Evolutionary conservation across 176 grass and related monocot species (phyloP), one percentile per base, ranked within the genome.

Genomic region (Pharus latifolius): DNA sequence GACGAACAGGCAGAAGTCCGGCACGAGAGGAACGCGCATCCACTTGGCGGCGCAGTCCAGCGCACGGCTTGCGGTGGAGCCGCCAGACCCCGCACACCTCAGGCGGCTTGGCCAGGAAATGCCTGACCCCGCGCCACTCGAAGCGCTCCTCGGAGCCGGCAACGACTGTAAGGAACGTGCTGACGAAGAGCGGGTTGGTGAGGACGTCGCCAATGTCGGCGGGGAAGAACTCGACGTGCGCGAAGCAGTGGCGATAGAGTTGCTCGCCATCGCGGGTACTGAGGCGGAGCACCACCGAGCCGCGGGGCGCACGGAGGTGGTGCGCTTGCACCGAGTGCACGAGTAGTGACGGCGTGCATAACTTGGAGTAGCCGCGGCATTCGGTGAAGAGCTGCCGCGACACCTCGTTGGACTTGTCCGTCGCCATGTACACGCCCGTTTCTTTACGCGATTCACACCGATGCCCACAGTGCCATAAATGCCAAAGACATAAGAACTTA

Each of bases 251-350:
- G 22, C 73, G 51, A 54, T 99, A 99, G 6, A 99, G 84, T 23
- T 17, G 37, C 70, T 86, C 82, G 3, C 90, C 95, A 60, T 94
- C 90, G 27, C 67, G 24, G 15, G 66, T 4, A 40, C 20, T 70
- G 48, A 99, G 72, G 15, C 40, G 40, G 6, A 88, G 22, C 0
- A 99, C 52, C 2, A 65, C 25, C 10, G 68, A 53, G 23, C 41
- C 79, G 34, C 71, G 75, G 14, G 90, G 77, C 0, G 46, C 1
- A 5, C 50, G 63, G n/a, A 87, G 74, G 17, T 82, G 63, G 78
- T 94, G 95, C 24, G 78, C 69, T 72, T 92, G 88, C 75, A 99
- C 95, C 7, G 95, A 90, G 57, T 99, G 87, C 56, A 91, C 90
- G 10, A 94, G 90, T 22, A 99, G 88, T 6, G 95, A 93, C 31